Evolutionary conservation across 257 asterid species (phyloP).

Genomic region (Leptodermis oblonga): DNA sequence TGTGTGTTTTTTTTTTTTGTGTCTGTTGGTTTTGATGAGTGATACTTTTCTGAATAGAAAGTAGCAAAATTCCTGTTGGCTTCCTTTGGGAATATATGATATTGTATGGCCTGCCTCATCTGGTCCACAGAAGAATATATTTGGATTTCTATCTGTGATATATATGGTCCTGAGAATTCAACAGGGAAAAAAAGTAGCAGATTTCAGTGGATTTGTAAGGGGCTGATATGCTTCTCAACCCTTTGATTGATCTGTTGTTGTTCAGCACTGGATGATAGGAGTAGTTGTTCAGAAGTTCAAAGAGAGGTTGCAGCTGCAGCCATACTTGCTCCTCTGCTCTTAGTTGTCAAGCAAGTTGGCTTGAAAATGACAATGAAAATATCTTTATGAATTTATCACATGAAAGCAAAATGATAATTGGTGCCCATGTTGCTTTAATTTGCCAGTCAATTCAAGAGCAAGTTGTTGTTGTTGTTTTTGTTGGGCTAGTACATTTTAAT

Average conservation of each 20-base stretch:
- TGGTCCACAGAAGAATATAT: background rate
- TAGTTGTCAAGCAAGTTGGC: background rate
- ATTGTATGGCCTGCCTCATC: background rate
- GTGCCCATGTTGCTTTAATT: background rate
- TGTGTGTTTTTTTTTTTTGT: too few relatives aligned
- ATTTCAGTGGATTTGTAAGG: background rate
- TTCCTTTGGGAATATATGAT: background rate
- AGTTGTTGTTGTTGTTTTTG: too few relatives aligned
- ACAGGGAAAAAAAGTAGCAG: too few relatives aligned
- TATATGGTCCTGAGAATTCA: too few relatives aligned
- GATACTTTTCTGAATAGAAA: background rate
- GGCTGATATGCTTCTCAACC: background rate
- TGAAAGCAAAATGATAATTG: background rate
- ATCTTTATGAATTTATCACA: background rate
- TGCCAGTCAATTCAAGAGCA: background rate
- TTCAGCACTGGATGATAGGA: background rate
- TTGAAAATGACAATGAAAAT: conserved; percentile 11
- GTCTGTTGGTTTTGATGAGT: background rate
- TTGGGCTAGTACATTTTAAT: background rate
- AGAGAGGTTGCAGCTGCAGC: background rate
- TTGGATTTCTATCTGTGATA: too few relatives aligned
- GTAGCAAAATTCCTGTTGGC: conserved; percentile 6
- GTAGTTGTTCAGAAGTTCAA: background rate
- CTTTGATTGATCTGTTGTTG: background rate
- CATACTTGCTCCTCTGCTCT: background rate